Conservation (phyloP, 129 eudicot species). For the Flaveria sonorensis region DNA sequence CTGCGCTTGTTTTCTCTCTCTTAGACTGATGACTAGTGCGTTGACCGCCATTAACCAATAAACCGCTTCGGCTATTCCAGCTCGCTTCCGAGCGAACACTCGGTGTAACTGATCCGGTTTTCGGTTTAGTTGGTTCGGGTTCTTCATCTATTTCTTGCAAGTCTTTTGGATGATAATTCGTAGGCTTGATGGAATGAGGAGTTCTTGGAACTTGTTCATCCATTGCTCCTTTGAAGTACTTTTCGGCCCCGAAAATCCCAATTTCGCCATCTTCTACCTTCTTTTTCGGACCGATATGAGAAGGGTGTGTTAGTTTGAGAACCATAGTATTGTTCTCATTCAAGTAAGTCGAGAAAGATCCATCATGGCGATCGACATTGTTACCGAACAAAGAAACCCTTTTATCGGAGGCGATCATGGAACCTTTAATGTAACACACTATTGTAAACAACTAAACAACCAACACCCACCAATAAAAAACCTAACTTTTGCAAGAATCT, state of each 20-base stretch:
- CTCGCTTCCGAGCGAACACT: conserved; percentile 66
- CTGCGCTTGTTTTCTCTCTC: conserved; percentile 32
- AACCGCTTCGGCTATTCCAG: conserved; percentile 60
- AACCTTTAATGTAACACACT: not conserved
- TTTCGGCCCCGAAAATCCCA: conserved; percentile 72
- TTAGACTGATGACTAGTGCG: conserved; percentile 26
- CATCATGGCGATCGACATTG: conserved; percentile 42
- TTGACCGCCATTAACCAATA: conserved; percentile 34
- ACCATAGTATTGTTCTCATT: conserved; percentile 38
- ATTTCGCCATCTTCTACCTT: conserved; percentile 59
- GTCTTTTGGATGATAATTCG: conserved; percentile 23
- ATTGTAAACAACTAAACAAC: not conserved
- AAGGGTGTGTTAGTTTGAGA: conserved; percentile 37
- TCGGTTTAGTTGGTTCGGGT: conserved; percentile 24
- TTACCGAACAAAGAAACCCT: conserved; percentile 36
- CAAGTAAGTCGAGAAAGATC: conserved; percentile 57
- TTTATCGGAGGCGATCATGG: conserved; percentile 33
- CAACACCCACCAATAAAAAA: conserved; percentile 25
- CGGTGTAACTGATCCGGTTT: conserved; percentile 42
- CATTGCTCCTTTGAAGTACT: conserved; percentile 65
- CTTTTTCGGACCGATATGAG: conserved; percentile 35
- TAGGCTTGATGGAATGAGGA: conserved; percentile 18
- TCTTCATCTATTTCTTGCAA: conserved; percentile 13
- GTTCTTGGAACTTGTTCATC: conserved; percentile 40
- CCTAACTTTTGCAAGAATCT: not conserved